phyloP scores from a whole-genome alignment of 2,329 filamentous ascomycete genomes.

The Fusarium mexicanum region DNA sequence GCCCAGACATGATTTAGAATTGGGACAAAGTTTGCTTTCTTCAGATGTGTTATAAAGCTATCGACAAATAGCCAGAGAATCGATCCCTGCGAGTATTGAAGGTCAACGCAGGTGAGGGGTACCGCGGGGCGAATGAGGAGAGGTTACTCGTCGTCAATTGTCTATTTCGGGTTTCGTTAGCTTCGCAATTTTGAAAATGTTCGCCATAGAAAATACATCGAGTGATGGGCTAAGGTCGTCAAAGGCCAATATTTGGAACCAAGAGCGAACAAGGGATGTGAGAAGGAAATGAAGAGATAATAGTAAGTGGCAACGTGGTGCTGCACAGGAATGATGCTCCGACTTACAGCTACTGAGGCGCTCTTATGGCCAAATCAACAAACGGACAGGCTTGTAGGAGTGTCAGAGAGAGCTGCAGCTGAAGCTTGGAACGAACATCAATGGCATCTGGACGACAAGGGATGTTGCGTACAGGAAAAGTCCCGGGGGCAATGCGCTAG shows the following conservation, averaged over 20 bases:
- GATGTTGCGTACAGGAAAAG: conserved; percentile 30
- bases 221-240: neutral
- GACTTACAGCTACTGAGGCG: conserved; percentile 37
- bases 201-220: neutral
- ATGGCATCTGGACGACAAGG: conserved; percentile 32
- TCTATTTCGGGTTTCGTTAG: conserved; percentile 70
- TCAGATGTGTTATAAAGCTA: neutral
- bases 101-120: conserved; percentile 75
- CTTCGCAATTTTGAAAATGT: conserved; percentile 58
- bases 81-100: conserved; percentile 69
- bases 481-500: conserved; percentile 27
- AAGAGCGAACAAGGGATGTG: neutral
- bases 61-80: conserved; percentile 15
- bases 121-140: conserved; percentile 67
- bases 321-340: conserved; percentile 1
- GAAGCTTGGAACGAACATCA: conserved; percentile 7
- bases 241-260: neutral
- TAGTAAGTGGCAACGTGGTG: conserved; percentile 11
- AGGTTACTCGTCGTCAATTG: conserved; percentile 67
- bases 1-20: conserved; percentile 71
- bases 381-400: conserved; percentile 17
- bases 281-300: neutral
- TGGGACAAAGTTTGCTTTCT: neutral
- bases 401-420: conserved; percentile 31
- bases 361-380: conserved; percentile 14